Evolutionary conservation across 352 stramenopile genomes (phyloP), one percentile per base, ranked within the genome.

Genomic region (Nothophytophthora sp.): DNA sequence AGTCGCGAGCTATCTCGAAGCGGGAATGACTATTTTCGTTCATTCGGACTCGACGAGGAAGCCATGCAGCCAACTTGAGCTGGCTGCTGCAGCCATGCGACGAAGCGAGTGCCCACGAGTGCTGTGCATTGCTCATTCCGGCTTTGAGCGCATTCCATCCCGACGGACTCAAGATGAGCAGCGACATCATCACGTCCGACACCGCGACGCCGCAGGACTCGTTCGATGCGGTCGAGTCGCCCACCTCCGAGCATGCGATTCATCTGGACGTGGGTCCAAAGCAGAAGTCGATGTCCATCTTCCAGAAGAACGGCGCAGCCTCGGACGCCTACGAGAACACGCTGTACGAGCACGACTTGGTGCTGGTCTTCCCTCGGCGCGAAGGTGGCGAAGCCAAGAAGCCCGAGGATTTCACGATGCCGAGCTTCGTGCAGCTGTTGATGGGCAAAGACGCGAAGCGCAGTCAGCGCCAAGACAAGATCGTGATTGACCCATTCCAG

Each of bases 311-410:
- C n/a, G n/a, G n/a, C 7, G 37, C 20, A 3, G 33, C 2, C 13
- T 16, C 12, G 9, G 20, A 43, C 1, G 33, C 51, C 13, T 6
- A 53, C 20, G 70, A 80, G 25, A 84, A 80, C 57, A 70, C 63
- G 47, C 36, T 90, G 50, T 90, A 90, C 72, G 82, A 83, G 45
- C 62, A 85, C 50, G 82, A 92, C 53, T 60, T 93, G 39, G 82
- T 93, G 46, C 81, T 93, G 77, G 81, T 91, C 58, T 93, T 93
- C 47, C 69, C 80, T 11, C 67, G 69, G 4, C 80, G 79, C 34
- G 54, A 82, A 20, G 78, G 76, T 30, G 83, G 76, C 42, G 78
- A 91, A 41, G 37, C 60, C 28, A 91, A 91, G 62, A 71, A 88
- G 34, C 69, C 76, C 15, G 63, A 84, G 25, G 60, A 81, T 22